A percentile compares a stretch with the other conserved stretches of the same genome.
Evolutionary conservation across 306 rosid genomes (phyloP).

Genomic region (Cicer judaicum): DNA sequence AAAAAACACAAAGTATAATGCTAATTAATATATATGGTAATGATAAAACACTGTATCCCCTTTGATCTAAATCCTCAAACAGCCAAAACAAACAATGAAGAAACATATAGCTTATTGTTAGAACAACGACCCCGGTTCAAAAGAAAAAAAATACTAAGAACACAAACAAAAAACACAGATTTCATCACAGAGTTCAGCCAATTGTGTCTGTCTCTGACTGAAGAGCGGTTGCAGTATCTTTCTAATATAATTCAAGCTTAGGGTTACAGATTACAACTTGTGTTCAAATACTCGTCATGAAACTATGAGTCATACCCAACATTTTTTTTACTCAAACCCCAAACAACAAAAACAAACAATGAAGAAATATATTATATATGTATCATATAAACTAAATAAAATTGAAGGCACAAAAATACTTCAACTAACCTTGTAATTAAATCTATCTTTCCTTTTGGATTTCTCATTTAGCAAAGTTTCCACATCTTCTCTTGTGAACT

Average conservation of each 20-base stretch:
- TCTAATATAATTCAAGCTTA: too few species aligned
- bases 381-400: slow-evolving; percentile 12
- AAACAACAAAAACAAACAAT: slow-evolving; percentile 19
- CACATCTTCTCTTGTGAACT: slow-evolving; percentile 93
- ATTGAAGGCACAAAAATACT: slow-evolving; percentile 34
- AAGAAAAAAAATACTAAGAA: too few species aligned
- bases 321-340: slow-evolving; percentile 9
- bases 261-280: too few species aligned
- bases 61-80: slow-evolving; percentile 34
- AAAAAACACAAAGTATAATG: slow-evolving; percentile 25
- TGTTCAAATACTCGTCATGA: too few species aligned
- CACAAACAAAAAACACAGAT: too few species aligned
- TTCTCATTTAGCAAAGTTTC: slow-evolving; percentile 81
- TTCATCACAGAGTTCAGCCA: too few species aligned
- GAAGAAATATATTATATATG: neutral
- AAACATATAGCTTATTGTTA: neutral
- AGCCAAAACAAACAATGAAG: neutral
- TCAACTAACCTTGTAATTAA: slow-evolving; percentile 82
- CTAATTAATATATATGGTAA: slow-evolving; percentile 18
- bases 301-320: too few species aligned
- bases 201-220: too few species aligned
- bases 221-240: too few species aligned
- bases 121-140: too few species aligned
- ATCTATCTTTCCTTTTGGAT: slow-evolving; percentile 86
- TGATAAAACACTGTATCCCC: neutral